These are phyloP conservation scores for Cudoniella acicularis DNA, from an alignment of 495 filamentous ascomycete genomes.

Conservation along the genomic window DNA sequence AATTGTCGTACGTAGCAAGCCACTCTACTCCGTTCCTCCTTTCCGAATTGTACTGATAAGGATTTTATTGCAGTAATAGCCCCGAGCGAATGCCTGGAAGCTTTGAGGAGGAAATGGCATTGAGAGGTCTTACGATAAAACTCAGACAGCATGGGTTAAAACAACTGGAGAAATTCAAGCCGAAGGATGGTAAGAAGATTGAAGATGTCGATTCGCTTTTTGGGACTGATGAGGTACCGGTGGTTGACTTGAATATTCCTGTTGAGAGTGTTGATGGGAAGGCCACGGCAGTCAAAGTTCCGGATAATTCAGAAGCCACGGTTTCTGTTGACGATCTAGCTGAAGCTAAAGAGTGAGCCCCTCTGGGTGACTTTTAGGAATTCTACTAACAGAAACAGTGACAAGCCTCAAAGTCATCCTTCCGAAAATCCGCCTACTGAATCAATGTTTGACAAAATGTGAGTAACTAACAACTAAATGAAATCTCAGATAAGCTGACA, in stretches of 20 bases:
- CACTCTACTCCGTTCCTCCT: background rate
- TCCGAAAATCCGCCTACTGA: too few species aligned
- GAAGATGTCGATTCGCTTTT: background rate
- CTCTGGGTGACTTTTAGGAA: too few species aligned
- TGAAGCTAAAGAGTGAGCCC: too few species aligned
- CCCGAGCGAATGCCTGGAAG: background rate
- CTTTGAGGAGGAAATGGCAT: background rate
- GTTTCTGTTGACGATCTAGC: background rate
- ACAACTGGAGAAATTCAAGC: background rate
- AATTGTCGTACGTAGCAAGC: slow-evolving; percentile 1
- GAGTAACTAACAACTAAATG: background rate
- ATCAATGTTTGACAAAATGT: background rate
- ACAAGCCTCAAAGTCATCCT: too few species aligned
- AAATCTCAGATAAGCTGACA: too few species aligned
- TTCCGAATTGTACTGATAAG: background rate
- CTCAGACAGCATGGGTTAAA: background rate
- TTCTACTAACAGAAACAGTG: too few species aligned
- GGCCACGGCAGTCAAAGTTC: background rate
- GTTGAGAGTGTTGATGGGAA: too few species aligned
- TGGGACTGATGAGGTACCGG: too few species aligned
- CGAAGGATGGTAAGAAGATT: background rate
- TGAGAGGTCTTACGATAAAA: background rate
- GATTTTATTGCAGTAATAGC: background rate
- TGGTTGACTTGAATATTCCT: too few species aligned
- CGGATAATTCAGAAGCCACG: background rate